Conservation (phyloP, 73 alveolate genomes). For the Durusdinium trenchii region DNA sequence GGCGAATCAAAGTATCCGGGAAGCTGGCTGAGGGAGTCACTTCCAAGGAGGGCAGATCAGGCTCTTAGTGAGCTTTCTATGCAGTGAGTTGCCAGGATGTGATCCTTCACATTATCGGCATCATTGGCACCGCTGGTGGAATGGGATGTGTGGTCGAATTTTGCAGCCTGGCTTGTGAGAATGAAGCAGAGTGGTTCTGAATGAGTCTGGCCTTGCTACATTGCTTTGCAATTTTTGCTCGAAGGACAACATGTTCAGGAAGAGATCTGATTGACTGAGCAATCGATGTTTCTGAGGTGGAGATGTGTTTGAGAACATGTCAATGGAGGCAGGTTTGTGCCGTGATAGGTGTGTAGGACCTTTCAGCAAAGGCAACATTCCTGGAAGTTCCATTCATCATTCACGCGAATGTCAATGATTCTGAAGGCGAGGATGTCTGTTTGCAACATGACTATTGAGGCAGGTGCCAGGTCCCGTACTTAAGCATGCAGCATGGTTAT, state of each 20-base stretch:
- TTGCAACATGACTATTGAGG: constrained; percentile 94
- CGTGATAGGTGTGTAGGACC: no score
- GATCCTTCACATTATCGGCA: constrained; percentile 77
- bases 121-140: constrained; percentile 94
- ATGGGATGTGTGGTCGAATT: constrained; percentile 80
- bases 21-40: constrained; percentile 86
- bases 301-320: constrained; percentile 92
- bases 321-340: constrained; percentile 77
- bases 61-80: background rate
- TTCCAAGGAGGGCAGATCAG: constrained; percentile 26
- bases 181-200: background rate
- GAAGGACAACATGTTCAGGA: background rate
- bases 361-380: no score
- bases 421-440: constrained; percentile 81
- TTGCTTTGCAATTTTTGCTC: background rate
- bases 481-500: background rate
- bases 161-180: background rate
- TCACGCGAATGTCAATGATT: background rate
- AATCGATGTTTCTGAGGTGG: constrained; percentile 33
- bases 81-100: constrained; percentile 38
- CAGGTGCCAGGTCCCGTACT: constrained; percentile 80
- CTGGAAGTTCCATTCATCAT: no score
- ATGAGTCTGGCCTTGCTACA: background rate
- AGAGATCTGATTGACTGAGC: background rate
- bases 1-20: constrained; percentile 87